Evolutionary conservation across 192 early-diverging fungal genomes (phyloP), one percentile per base, ranked within the genome.

Genomic region (Lobosporangium transversale): DNA sequence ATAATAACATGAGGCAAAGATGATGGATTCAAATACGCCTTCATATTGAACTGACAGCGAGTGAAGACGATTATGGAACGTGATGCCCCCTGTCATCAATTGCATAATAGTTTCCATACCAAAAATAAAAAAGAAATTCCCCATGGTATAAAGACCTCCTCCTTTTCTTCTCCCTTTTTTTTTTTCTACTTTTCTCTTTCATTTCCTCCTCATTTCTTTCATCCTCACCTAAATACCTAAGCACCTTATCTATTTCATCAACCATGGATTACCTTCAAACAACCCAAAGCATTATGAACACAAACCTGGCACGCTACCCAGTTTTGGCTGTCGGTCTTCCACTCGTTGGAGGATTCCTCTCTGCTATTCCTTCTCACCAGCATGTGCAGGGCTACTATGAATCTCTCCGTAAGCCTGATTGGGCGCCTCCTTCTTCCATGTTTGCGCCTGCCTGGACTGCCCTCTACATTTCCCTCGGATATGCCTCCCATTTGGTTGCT

Each of bases 311-410:
- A n/a, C 71, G 71, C n/a, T 76, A 76, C 10, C 64, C 73, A 17
- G 73, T 45, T n/a, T 45, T 67, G 23, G 64, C 73, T 24, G 64
- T 67, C 0, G 73, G 71, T 1, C 64, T 76, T n/a, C 71, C 71
- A 11, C 29, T 76, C 4, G 44, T 67, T 27, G 71, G 71, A 21
- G 64, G 71, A 17, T 76, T 76, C 64, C n/a, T 76, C 29, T 67
- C 73, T 29, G 45, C 64, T 4, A 1, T 44, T 2, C 64, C 64
- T 2, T 56, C 64, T 0, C 42, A 47, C 8, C 53, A 36, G 14
- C 37, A 44, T 51, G 18, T 62, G 36, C 29, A 62, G 45, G 59
- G 36, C 1, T 49, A 67, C 7, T 76, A 76, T 21, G 53, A 76
- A 0, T 55, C 58, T 11, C 30, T 67, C 2, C 2, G 45, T 4